These are phyloP conservation scores for Coemansia sp. DNA, from an alignment of 192 early-diverging fungal species.

Conservation along the genomic window DNA sequence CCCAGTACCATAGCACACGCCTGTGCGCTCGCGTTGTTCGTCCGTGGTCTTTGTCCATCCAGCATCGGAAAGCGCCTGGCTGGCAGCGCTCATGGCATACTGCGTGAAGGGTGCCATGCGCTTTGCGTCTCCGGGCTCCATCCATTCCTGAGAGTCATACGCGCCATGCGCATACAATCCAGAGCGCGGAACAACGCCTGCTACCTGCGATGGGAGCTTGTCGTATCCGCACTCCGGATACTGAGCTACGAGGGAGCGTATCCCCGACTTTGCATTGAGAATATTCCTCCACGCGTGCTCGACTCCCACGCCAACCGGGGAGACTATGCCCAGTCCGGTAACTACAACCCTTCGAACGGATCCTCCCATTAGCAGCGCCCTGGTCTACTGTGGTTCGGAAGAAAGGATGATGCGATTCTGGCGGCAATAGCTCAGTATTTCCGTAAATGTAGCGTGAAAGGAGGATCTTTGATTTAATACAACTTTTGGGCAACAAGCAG, in stretches of 20 bases:
- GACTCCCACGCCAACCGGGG: conserved; percentile 82
- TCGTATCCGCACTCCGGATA: conserved; percentile 56
- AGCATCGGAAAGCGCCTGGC: conserved; percentile 84
- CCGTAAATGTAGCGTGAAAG: neutral
- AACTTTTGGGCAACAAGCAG: neutral
- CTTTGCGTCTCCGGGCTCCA: conserved; percentile 72
- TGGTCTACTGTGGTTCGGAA: neutral
- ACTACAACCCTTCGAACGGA: conserved; percentile 76
- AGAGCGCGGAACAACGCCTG: conserved; percentile 63
- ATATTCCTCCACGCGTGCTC: conserved; percentile 70
- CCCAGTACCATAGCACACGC: conserved; percentile 93
- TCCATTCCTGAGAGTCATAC: conserved; percentile 74
- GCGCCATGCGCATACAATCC: conserved; percentile 58
- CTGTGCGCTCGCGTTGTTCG: conserved; percentile 65
- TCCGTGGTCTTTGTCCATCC: conserved; percentile 62
- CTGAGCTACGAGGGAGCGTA: conserved; percentile 60
- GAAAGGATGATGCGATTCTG: neutral
- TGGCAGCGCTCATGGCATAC: conserved; percentile 79
- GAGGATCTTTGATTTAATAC: neutral
- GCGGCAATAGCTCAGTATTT: neutral
- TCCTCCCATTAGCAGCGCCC: conserved; percentile 14
- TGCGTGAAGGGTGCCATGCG: conserved; percentile 85
- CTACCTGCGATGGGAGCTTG: conserved; percentile 72
- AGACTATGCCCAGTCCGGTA: conserved; percentile 91
- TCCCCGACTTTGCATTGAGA: conserved; percentile 71